A percentile compares a stretch with the other conserved stretches of the same genome.
phyloP scores from a whole-genome alignment of 2,329 filamentous ascomycete species.

The Ramularia endophylla region DNA sequence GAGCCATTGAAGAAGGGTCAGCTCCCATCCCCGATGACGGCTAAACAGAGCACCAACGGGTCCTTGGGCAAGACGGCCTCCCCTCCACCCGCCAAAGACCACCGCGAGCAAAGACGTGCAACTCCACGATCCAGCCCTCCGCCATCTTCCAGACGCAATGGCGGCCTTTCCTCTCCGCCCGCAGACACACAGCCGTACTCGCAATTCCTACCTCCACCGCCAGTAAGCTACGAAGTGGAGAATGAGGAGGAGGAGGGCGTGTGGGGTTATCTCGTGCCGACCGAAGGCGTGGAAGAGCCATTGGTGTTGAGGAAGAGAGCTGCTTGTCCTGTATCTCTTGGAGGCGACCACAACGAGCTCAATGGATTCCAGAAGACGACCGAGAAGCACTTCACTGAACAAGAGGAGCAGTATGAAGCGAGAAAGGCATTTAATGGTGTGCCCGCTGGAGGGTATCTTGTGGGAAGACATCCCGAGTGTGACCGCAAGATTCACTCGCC shows the following conservation, averaged over 20 bases:
- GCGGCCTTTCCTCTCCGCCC: slow-evolving; percentile 56
- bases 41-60: slow-evolving; percentile 54
- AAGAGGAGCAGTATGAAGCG: slow-evolving; percentile 58
- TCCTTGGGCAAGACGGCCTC: slow-evolving; percentile 64
- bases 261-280: slow-evolving; percentile 89
- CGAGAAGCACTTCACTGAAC: slow-evolving; percentile 51
- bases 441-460: slow-evolving; percentile 76
- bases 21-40: slow-evolving; percentile 75
- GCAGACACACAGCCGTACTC: slow-evolving; percentile 74
- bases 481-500: slow-evolving; percentile 64
- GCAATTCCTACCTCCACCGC: slow-evolving; percentile 70
- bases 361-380: slow-evolving; percentile 41
- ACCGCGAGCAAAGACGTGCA: slow-evolving; percentile 22
- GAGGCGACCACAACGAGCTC: slow-evolving; percentile 26
- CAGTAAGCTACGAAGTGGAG: slow-evolving; percentile 70
- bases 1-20: slow-evolving; percentile 54
- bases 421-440: slow-evolving; percentile 46
- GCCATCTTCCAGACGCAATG: slow-evolving; percentile 29
- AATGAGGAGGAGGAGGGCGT: slow-evolving; percentile 81
- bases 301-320: slow-evolving; percentile 71
- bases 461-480: slow-evolving; percentile 90
- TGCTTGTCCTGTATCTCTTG: slow-evolving; percentile 56
- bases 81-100: slow-evolving; percentile 50
- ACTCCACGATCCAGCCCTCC: slow-evolving; percentile 37
- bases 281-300: slow-evolving; percentile 52